Percentiles rank a stretch among this genome's conserved stretches.
phyloP scores from a whole-genome alignment of 495 filamentous ascomycete species.

The Lasiosphaeris hirsuta region DNA sequence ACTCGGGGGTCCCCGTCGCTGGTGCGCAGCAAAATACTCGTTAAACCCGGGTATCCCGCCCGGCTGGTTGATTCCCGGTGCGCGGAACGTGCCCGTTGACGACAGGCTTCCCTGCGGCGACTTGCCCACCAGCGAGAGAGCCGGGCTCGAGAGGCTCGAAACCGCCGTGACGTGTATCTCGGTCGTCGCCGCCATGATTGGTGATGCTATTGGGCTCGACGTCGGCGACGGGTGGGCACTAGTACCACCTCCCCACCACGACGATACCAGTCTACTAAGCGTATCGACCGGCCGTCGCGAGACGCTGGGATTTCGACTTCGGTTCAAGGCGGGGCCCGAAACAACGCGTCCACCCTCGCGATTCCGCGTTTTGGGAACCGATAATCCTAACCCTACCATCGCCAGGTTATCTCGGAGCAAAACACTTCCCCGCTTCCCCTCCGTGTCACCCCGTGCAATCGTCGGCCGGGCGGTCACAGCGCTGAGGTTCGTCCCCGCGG shows the following conservation, averaged over 20 bases:
- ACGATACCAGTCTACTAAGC: slow-evolving; percentile 41
- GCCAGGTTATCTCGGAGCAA: slow-evolving; percentile 39
- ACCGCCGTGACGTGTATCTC: slow-evolving; percentile 1
- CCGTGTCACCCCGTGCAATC: slow-evolving; percentile 26
- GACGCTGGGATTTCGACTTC: not conserved
- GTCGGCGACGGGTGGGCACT: slow-evolving; percentile 12
- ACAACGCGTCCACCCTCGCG: slow-evolving; percentile 15
- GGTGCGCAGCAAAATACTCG: slow-evolving; percentile 38
- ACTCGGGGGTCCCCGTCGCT: slow-evolving; percentile 37
- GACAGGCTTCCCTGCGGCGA: slow-evolving; percentile 23
- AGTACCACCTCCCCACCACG: slow-evolving; percentile 41
- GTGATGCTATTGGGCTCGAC: slow-evolving; percentile 17
- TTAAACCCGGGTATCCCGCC: slow-evolving; percentile 51
- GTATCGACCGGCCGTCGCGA: slow-evolving; percentile 19
- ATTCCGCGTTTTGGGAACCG: slow-evolving; percentile 10
- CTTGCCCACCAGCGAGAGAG: not conserved
- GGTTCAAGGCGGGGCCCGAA: slow-evolving; percentile 11
- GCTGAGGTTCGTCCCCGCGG: slow-evolving; percentile 42
- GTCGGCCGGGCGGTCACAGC: slow-evolving; percentile 40
- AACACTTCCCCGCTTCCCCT: slow-evolving; percentile 36
- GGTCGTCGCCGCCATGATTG: not conserved
- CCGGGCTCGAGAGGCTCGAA: slow-evolving; percentile 15
- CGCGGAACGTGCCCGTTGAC: slow-evolving; percentile 25
- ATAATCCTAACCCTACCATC: slow-evolving; percentile 26
- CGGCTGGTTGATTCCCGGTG: slow-evolving; percentile 53